A percentile compares a stretch with the other conserved stretches of the same genome.
Evolutionary conservation across 208 protist genomes (phyloP).

Genomic region (Porcisia hertigi): DNA sequence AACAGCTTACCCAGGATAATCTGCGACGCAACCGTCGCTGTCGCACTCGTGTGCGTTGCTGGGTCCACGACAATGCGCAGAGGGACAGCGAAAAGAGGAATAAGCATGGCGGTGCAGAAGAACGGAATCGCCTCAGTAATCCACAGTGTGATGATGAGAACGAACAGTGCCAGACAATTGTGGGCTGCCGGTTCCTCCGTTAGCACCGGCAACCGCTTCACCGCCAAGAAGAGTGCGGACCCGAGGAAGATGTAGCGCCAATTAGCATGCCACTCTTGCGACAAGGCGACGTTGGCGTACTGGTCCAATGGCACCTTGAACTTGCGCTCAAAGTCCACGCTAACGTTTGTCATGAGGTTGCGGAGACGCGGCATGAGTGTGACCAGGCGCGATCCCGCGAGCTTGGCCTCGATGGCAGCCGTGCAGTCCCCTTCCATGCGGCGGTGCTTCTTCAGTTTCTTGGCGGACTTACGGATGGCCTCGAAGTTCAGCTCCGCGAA

Average conservation of each 20-base stretch:
- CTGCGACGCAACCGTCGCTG: slow-evolving; percentile 66
- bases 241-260: slow-evolving; percentile 84
- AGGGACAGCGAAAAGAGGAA: slow-evolving; percentile 87
- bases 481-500: slow-evolving; percentile 91
- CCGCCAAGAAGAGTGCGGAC: slow-evolving; percentile 59
- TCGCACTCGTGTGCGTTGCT: slow-evolving; percentile 45
- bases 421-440: slow-evolving; percentile 71
- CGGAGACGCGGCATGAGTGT: slow-evolving; percentile 74
- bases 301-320: slow-evolving; percentile 81
- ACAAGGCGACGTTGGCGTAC: slow-evolving; percentile 73
- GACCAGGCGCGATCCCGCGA: slow-evolving; percentile 71
- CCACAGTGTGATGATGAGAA: slow-evolving; percentile 88
- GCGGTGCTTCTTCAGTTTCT: slow-evolving; percentile 90
- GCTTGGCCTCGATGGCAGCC: slow-evolving; percentile 69
- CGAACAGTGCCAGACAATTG: slow-evolving; percentile 90
- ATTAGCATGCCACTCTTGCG: slow-evolving; percentile 72
- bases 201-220: slow-evolving; percentile 71
- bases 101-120: slow-evolving; percentile 92
- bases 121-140: slow-evolving; percentile 92
- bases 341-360: slow-evolving; percentile 64
- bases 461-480: slow-evolving; percentile 83
- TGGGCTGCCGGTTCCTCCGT: slow-evolving; percentile 71
- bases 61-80: slow-evolving; percentile 80
- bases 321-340: slow-evolving; percentile 85
- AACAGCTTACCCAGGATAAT: slow-evolving; percentile 86